phyloP scores from a whole-genome alignment of 371 early-diverging fungal genomes.

The Mortierella sp. region DNA sequence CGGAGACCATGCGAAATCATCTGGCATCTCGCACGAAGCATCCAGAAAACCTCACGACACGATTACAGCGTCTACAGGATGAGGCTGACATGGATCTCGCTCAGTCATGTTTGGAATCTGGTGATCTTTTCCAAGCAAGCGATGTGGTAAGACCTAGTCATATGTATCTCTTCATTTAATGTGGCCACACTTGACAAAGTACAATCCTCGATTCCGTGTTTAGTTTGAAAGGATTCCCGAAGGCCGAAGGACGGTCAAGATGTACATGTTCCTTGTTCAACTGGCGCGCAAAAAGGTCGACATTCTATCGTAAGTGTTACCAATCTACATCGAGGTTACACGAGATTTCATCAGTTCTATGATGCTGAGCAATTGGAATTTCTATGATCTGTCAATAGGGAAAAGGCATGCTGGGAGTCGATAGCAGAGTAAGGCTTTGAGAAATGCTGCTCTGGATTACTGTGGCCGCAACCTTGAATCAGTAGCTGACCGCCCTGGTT shows the following conservation, averaged over 20 bases:
- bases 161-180: too few relatives aligned
- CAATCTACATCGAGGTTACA: background rate
- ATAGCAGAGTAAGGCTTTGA: slow-evolving; percentile 27
- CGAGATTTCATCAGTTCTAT: too few relatives aligned
- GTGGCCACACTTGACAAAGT: too few relatives aligned
- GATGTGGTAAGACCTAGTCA: slow-evolving; percentile 30
- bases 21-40: slow-evolving; percentile 1
- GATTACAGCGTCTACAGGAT: background rate
- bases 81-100: slow-evolving; percentile 12
- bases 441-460: background rate
- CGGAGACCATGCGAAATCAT: slow-evolving; percentile 7
- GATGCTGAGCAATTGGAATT: too few relatives aligned
- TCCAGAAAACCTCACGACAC: background rate
- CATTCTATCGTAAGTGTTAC: slow-evolving; percentile 4
- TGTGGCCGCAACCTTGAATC: background rate
- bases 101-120: slow-evolving; percentile 8
- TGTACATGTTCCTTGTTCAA: slow-evolving; percentile 26
- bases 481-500: background rate
- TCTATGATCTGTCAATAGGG: slow-evolving; percentile 3
- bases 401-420: slow-evolving; percentile 33
- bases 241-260: slow-evolving; percentile 13
- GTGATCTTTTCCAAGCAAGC: slow-evolving; percentile 15
- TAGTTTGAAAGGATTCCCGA: slow-evolving; percentile 33
- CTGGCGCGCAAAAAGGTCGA: slow-evolving; percentile 7
- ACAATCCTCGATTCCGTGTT: background rate